These are phyloP conservation scores for Saccharomycopsis sp. DNA, from an alignment of 805 yeast species.

Conservation along the genomic window DNA sequence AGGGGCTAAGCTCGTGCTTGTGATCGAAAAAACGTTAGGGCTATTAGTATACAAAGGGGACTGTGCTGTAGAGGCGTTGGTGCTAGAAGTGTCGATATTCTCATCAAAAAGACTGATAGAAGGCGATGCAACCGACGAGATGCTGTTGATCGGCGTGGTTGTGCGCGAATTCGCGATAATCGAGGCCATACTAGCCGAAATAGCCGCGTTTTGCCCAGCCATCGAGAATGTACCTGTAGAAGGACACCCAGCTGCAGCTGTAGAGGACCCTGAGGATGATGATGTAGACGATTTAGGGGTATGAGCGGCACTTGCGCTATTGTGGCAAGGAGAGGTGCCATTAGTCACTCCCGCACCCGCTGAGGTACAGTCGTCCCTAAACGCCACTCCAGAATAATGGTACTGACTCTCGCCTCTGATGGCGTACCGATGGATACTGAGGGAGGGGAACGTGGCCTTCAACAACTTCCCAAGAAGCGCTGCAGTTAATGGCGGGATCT, in stretches of 20 bases:
- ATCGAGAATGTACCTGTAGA: not conserved
- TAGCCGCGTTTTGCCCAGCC: not conserved
- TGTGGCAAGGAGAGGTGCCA: not conserved
- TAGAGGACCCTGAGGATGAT: conserved; percentile 12
- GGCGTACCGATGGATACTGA: conserved; percentile 70
- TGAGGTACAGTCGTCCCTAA: conserved; percentile 30
- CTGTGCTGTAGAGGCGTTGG: not conserved
- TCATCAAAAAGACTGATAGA: not conserved
- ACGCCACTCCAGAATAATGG: conserved; percentile 71
- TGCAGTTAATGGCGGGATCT: conserved; percentile 57
- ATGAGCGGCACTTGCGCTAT: conserved; percentile 6
- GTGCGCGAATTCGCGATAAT: not conserved
- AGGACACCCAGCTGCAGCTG: not conserved
- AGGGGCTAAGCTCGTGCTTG: too few species aligned
- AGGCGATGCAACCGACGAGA: not conserved
- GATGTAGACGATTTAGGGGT: not conserved
- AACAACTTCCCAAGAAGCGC: conserved; percentile 76
- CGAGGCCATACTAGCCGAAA: not conserved
- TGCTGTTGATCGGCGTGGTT: not conserved
- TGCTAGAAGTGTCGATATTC: not conserved
- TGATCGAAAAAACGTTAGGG: not conserved
- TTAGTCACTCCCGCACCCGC: not conserved
- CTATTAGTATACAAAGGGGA: not conserved
- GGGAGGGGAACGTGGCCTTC: conserved; percentile 51
- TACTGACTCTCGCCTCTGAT: conserved; percentile 74